Evolutionary conservation across 2,329 filamentous ascomycete species (phyloP), one percentile per base, ranked within the genome.

Genomic region (Epichloe sylvatica): DNA sequence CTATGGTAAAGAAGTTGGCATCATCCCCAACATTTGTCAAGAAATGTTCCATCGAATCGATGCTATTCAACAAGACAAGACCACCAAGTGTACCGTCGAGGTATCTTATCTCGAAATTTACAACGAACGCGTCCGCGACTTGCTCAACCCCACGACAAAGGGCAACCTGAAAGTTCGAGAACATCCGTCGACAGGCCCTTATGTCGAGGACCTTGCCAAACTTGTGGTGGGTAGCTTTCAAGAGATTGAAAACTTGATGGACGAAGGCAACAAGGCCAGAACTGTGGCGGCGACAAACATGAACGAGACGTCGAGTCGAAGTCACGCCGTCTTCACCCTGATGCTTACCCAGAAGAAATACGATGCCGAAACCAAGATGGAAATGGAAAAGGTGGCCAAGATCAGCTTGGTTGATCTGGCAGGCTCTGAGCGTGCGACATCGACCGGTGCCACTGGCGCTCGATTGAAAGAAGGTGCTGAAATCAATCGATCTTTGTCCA

Each of bases 21-120:
- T 98, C 55, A 97, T 97, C 54, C 92, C 94, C 43, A 86, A 82
- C 61, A 98, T 98, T 70, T 98, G 92, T 67, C 86, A 92, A 70
- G 84, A 95, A 61, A 97, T 98, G 89, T 98, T 98, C 66, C 80
- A 84, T 62, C 78, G 91, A 55, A 98, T 98, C 62, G 71, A 72
- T 25, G 70, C 71, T 45, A 73, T 91, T 60, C 77, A 84, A 57
- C 64, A 75, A 57, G 88, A 95, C 67, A 82, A 81, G 59, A 83
- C 84, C 59, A 73, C 89, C 54, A 83, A 82, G 56, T 96, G 86
- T 67, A 98, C 92, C 1, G 90, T 98, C 50, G 92, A 97, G 67
- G 92, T 98, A 45, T 97, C 92, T 36, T 98, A 98, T 65, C 76
- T 98, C 62, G 92, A 98, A 74, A 98, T 98, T 61, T 98, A 98